Evolutionary conservation across 228 moss, liverwort and hornwort genomes (phyloP), one percentile per base, ranked within the genome.

Genomic region (Sphagnum magellanicum): DNA sequence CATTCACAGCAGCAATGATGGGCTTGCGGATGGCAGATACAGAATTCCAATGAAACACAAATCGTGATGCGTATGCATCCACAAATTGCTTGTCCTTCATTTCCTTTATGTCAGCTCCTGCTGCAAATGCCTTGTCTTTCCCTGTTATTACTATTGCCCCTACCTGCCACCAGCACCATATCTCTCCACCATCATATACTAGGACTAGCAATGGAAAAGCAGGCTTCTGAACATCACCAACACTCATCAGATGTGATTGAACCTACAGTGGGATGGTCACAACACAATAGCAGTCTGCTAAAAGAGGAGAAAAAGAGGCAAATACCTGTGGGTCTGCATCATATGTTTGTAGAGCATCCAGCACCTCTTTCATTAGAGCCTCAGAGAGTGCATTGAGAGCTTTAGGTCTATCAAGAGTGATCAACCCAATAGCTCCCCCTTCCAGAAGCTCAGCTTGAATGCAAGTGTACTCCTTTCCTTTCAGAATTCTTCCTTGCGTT

Each of bases 61-160:
- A 80, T 50, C 86, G 87, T 71, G 89, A 77, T 5, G 75, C 66
- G 6, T 81, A 83, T 0, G 91, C 91, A 74, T 89, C 84, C 59
- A 86, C 75, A 59, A 92, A 84, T 13, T 47, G 78, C 76, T 78
- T 88, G 74, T 92, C 86, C 75, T 88, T 92, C 91, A 92, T 90
- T 78, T 95, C 90, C 79, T 92, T 92, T 53, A 92, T 92, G 74
- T 95, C 95, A 52, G 91, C 95, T 67, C 95, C 95, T 69, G 92
- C 95, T 74, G 95, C 92, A 70, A 95, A 95, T 0, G 92, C 90
- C 74, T 95, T 92, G 49, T 82, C 95, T 64, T 75, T 83, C 32
- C 92, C 92, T 66, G 90, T 92, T 71, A 95, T 88, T 63, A 92
- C 91, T 63, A 92, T 80, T 50, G 95, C 95, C 68, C 95, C 91